Conservation (phyloP, 768 basidiomycete genomes). For the Phlebiopsis flavidoalba region DNA sequence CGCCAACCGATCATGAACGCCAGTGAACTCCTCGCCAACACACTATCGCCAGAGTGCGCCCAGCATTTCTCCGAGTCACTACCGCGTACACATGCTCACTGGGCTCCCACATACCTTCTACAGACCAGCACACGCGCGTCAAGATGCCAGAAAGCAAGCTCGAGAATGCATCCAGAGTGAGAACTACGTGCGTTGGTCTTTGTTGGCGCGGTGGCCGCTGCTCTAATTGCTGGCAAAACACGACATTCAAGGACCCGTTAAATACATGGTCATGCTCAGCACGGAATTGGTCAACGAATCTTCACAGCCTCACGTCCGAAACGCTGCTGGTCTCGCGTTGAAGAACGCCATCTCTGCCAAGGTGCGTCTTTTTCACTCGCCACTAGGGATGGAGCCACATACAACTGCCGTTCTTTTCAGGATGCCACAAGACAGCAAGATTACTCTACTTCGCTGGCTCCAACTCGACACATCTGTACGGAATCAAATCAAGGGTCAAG, state of each 20-base stretch:
- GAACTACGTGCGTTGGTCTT: constrained; percentile 63
- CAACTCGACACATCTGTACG: constrained; percentile 62
- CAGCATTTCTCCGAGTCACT: constrained; percentile 22
- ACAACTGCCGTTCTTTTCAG: constrained; percentile 33
- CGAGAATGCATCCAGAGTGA: constrained; percentile 78
- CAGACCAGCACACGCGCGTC: constrained; percentile 88
- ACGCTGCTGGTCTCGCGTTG: constrained; percentile 93
- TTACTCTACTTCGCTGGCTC: constrained; percentile 77
- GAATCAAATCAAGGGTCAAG: constrained; percentile 82
- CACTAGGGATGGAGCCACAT: constrained; percentile 15
- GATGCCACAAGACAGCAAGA: constrained; percentile 71
- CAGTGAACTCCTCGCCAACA: constrained; percentile 84
- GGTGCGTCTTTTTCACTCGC: constrained; percentile 43
- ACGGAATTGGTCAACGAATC: constrained; percentile 76
- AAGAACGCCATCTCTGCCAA: constrained; percentile 92
- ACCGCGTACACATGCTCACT: constrained; percentile 18
- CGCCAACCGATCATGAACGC: constrained; percentile 72
- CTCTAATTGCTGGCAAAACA: constrained; percentile 1
- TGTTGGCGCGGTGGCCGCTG: constrained; percentile 7
- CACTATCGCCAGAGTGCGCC: constrained; percentile 82
- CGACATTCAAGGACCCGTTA: constrained; percentile 62
- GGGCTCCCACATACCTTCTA: constrained; percentile 12
- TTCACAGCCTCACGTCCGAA: constrained; percentile 69
- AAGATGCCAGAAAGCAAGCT: constrained; percentile 88
- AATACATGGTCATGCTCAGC: constrained; percentile 90